phyloP scores from a whole-genome alignment of 1,284 basidiomycete species.

The Trichosporon asahii region DNA sequence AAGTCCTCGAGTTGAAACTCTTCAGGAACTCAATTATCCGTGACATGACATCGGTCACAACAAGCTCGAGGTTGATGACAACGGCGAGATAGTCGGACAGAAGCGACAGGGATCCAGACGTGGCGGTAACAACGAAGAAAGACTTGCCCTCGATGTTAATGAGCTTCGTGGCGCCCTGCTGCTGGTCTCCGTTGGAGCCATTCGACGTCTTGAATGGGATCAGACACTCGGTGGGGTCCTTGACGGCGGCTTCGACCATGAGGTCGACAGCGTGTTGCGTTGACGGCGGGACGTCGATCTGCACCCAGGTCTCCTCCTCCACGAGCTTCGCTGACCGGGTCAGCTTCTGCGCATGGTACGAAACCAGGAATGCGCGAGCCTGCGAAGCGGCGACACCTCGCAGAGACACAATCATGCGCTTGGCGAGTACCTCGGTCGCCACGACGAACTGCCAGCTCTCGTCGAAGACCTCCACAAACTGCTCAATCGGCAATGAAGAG shows the following conservation, averaged over 20 bases:
- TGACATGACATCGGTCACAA: slow-evolving; percentile 91
- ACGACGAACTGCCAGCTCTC: slow-evolving; percentile 87
- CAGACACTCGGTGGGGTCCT: slow-evolving; percentile 69
- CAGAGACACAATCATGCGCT: slow-evolving; percentile 86
- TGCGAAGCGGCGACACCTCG: slow-evolving; percentile 77
- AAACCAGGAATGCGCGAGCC: slow-evolving; percentile 81
- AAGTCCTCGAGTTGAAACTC: slow-evolving; percentile 95
- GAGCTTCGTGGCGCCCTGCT: slow-evolving; percentile 58
- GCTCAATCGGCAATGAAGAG: slow-evolving; percentile 63
- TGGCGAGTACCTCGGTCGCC: slow-evolving; percentile 74
- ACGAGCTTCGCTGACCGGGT: slow-evolving; percentile 81
- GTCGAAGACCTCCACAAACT: slow-evolving; percentile 79
- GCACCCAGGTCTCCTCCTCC: slow-evolving; percentile 57
- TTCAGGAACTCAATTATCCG: slow-evolving; percentile 93
- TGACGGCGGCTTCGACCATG: slow-evolving; percentile 75
- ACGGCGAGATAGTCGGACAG: slow-evolving; percentile 83
- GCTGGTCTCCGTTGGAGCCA: slow-evolving; percentile 12
- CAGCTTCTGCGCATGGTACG: slow-evolving; percentile 80
- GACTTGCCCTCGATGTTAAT: slow-evolving; percentile 76
- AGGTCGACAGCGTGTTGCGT: slow-evolving; percentile 70
- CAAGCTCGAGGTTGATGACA: slow-evolving; percentile 78
- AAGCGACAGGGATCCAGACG: slow-evolving; percentile 69
- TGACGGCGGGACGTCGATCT: slow-evolving; percentile 65
- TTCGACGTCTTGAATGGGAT: slow-evolving; percentile 40
- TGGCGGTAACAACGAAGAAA: slow-evolving; percentile 84